Evolutionary conservation across 805 yeast species (phyloP).

Genomic region (Lipomyces spencermartinsiae): DNA sequence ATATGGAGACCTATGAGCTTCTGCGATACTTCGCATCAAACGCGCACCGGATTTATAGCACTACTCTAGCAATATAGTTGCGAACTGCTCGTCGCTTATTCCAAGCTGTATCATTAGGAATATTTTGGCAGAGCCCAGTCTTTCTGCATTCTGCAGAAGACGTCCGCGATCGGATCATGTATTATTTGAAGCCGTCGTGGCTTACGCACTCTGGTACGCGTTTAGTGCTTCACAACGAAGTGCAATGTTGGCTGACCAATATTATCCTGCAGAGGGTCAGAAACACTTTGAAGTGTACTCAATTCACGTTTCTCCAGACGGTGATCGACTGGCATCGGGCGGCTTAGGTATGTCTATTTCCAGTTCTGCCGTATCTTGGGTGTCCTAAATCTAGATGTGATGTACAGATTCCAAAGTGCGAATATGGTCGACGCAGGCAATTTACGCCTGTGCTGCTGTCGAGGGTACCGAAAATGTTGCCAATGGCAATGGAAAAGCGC

Average conservation of each 20-base stretch:
- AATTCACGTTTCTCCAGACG: constrained; percentile 79
- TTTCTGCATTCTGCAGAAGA: background rate
- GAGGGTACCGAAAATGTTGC: constrained; percentile 21
- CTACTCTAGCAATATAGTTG: too few species aligned
- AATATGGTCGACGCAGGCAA: constrained; percentile 88
- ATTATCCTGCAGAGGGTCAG: constrained; percentile 65
- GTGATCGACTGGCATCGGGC: constrained; percentile 86
- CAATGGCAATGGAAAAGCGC: constrained; percentile 3
- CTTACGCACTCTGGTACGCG: constrained; percentile 60
- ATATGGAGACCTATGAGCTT: too few species aligned
- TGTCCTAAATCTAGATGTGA: background rate
- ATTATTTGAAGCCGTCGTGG: constrained; percentile 74
- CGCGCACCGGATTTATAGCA: too few species aligned
- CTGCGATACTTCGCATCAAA: too few species aligned
- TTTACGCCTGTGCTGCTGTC: constrained; percentile 63
- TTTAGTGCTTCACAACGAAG: background rate
- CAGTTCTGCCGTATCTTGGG: background rate
- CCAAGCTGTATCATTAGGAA: too few species aligned
- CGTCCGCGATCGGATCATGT: constrained; percentile 52
- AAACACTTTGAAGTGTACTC: constrained; percentile 85
- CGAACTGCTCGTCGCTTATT: too few species aligned
- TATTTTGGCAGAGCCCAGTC: background rate
- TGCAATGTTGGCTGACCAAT: background rate
- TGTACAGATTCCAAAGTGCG: constrained; percentile 81
- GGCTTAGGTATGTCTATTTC: constrained; percentile 54